Evolutionary conservation across 176 grass and related monocot genomes (phyloP).

Genomic region (Carex kokanica): DNA sequence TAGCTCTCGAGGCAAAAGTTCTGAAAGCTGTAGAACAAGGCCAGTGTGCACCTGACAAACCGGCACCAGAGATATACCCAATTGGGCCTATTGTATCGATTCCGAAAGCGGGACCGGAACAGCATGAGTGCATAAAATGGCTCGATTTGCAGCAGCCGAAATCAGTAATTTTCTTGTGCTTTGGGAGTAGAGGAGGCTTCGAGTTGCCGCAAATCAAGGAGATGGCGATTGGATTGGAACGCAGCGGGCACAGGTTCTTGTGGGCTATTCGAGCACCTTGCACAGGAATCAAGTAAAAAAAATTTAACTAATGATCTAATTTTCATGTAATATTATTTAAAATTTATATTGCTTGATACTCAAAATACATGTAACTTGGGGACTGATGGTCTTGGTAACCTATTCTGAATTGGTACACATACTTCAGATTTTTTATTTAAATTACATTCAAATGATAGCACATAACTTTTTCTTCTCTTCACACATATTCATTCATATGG

Average conservation of each 20-base stretch:
- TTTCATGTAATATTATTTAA: too few relatives aligned
- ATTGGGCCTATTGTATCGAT: slow-evolving; percentile 34
- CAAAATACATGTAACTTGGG: too few relatives aligned
- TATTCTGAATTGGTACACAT: too few relatives aligned
- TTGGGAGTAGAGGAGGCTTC: slow-evolving; percentile 61
- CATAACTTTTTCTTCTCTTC: too few relatives aligned
- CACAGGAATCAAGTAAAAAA: neutral
- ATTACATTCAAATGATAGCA: too few relatives aligned
- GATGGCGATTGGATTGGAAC: slow-evolving; percentile 48
- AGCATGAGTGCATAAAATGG: slow-evolving; percentile 56
- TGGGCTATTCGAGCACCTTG: slow-evolving; percentile 42
- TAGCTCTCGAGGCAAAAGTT: slow-evolving; percentile 25
- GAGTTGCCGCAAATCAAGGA: slow-evolving; percentile 34
- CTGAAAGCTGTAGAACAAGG: slow-evolving; percentile 15
- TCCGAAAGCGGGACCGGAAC: rapidly evolving
- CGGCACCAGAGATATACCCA: slow-evolving; percentile 12
- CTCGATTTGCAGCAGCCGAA: slow-evolving; percentile 44
- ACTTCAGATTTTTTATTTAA: too few relatives aligned
- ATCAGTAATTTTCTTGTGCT: slow-evolving; percentile 71
- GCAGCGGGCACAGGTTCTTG: slow-evolving; percentile 53
- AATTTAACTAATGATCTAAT: neutral
- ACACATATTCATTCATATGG: too few relatives aligned
- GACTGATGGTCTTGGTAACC: too few relatives aligned
- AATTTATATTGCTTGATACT: too few relatives aligned
- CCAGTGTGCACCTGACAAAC: neutral